phyloP scores from a whole-genome alignment of 73 alveolate species.

The Paramecium biaurelia region DNA sequence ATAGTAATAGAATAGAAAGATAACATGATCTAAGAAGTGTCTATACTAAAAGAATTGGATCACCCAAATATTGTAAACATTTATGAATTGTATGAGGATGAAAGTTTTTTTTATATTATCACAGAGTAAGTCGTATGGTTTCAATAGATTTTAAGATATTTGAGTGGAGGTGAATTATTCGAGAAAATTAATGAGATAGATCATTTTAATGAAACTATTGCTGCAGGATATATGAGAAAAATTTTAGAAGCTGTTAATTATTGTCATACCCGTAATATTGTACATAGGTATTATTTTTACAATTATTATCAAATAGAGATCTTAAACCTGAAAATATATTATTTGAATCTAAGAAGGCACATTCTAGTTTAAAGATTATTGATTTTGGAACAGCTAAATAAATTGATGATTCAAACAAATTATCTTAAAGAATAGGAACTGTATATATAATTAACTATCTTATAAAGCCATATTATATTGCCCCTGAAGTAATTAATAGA shows the following conservation, averaged over 20 bases:
- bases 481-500: conserved; percentile 77
- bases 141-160: conserved; percentile 10
- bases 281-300: neutral
- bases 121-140: conserved; percentile 25
- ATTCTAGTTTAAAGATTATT: conserved; percentile 47
- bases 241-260: conserved; percentile 34
- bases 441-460: neutral
- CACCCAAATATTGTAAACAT: conserved; percentile 68
- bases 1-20: neutral
- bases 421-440: conserved; percentile 43
- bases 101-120: conserved; percentile 38
- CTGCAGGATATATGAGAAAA: conserved; percentile 55
- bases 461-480: conserved; percentile 52
- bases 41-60: conserved; percentile 57
- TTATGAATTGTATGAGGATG: conserved; percentile 61
- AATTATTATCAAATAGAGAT: conserved; percentile 6
- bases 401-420: neutral
- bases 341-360: neutral
- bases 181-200: conserved; percentile 60
- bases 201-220: conserved; percentile 35
- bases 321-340: conserved; percentile 63
- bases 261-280: conserved; percentile 55
- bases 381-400: conserved; percentile 64
- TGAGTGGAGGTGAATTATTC: conserved; percentile 67
- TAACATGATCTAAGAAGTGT: conserved; percentile 57